A percentile compares a stretch with the other conserved stretches of the same genome.
Evolutionary conservation across 768 basidiomycete genomes (phyloP).

Genomic region (Phlebiopsis gigantea): DNA sequence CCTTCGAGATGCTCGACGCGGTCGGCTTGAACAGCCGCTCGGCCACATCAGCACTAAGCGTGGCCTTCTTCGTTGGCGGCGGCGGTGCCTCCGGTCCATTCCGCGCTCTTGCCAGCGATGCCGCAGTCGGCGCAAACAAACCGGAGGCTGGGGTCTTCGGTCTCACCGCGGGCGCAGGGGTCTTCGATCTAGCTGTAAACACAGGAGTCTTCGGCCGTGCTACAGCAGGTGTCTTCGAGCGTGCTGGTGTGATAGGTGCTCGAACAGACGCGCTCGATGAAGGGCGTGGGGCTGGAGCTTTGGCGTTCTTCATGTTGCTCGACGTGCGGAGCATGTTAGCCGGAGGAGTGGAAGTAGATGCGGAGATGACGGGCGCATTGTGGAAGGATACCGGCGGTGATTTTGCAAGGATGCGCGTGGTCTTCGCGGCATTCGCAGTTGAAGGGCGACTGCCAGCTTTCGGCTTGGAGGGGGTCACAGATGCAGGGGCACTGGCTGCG

Average conservation of each 20-base stretch:
- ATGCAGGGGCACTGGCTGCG: conserved; percentile 1
- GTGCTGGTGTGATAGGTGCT: conserved; percentile 44
- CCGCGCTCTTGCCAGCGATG: conserved; percentile 69
- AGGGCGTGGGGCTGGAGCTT: conserved; percentile 25
- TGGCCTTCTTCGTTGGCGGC: conserved; percentile 45
- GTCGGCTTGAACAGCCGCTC: conserved; percentile 81
- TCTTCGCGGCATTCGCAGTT: conserved; percentile 13
- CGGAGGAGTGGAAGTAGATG: conserved; percentile 17
- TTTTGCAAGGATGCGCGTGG: conserved; percentile 22
- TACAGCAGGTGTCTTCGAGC: conserved; percentile 23
- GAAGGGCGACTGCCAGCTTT: conserved; percentile 18
- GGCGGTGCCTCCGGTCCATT: conserved; percentile 32
- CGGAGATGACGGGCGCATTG: conserved; percentile 8
- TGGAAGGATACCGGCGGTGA: conserved; percentile 24
- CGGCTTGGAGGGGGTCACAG: conserved; percentile 17
- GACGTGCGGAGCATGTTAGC: conserved; percentile 13
- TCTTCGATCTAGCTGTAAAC: conserved; percentile 17
- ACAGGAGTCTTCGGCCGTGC: conserved; percentile 26
- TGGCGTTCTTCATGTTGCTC: conserved; percentile 13
- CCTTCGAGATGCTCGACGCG: conserved; percentile 66
- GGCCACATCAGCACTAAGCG: conserved; percentile 45
- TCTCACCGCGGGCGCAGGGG: conserved; percentile 20
- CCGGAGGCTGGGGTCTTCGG: conserved; percentile 62
- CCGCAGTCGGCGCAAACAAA: conserved; percentile 78
- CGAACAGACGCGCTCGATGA: conserved; percentile 31